phyloP scores from a whole-genome alignment of 768 basidiomycete genomes.

The Dentipellis fragilis region DNA sequence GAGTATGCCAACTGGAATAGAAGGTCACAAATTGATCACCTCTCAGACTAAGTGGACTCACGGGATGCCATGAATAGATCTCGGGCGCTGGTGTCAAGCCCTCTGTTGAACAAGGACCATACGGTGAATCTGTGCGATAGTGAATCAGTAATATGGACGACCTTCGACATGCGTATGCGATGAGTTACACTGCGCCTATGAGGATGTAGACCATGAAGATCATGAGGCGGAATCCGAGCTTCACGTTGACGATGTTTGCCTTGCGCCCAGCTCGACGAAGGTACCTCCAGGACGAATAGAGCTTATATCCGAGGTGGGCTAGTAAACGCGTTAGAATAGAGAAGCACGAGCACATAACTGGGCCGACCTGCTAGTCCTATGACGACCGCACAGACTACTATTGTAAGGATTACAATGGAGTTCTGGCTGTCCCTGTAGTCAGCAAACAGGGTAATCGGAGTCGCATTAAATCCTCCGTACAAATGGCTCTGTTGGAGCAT shows the following conservation, averaged over 20 bases:
- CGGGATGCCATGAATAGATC: not conserved
- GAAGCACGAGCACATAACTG: not conserved
- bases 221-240: not conserved
- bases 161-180: not conserved
- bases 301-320: not conserved
- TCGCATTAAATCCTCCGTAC: not conserved
- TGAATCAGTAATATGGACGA: not conserved
- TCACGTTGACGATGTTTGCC: not conserved
- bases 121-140: not conserved
- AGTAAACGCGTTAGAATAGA: not conserved
- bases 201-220: not conserved
- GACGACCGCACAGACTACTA: not conserved
- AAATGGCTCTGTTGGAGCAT: not conserved
- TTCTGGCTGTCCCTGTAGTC: not conserved
- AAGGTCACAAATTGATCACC: not conserved
- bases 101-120: not conserved
- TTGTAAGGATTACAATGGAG: not conserved
- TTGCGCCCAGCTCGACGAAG: not conserved
- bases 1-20: not conserved
- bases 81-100: not conserved
- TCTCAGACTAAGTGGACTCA: not conserved
- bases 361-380: not conserved
- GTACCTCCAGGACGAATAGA: not conserved
- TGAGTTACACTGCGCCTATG: not conserved
- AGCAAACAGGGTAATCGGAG: not conserved